Percentiles rank a stretch among this genome's conserved stretches.
These are phyloP conservation scores for Suhomyces sp. DNA, from an alignment of 805 yeast species.

Conservation along the genomic window DNA sequence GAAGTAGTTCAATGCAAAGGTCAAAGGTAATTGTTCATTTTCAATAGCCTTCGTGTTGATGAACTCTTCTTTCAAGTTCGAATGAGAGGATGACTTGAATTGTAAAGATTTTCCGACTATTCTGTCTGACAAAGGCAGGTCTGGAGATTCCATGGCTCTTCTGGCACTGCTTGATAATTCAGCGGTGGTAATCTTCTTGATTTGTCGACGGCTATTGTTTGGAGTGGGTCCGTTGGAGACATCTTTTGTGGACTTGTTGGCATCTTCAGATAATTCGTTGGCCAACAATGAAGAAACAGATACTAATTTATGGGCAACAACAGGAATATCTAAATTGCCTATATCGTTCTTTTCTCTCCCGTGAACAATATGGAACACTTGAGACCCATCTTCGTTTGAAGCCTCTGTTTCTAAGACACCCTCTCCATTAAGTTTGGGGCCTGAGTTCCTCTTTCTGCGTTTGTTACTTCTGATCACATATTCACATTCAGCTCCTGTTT, in stretches of 20 bases:
- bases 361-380: constrained; percentile 7
- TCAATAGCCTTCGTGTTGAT: constrained; percentile 34
- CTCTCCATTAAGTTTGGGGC: constrained; percentile 2
- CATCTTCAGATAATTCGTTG: constrained; percentile 10
- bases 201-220: constrained; percentile 2
- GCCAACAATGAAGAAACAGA: constrained; percentile 24
- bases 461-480: constrained; percentile 34
- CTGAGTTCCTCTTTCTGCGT: constrained; percentile 16
- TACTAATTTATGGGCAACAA: constrained; percentile 19
- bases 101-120: constrained; percentile 4
- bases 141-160: constrained; percentile 7
- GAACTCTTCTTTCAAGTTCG: constrained; percentile 29
- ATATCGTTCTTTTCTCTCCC: constrained; percentile 2
- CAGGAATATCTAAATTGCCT: constrained; percentile 3
- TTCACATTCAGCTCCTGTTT: constrained; percentile 36
- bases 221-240: neutral
- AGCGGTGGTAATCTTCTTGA: constrained; percentile 9
- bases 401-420: constrained; percentile 2
- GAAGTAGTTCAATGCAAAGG: constrained; percentile 35
- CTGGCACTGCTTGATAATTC: constrained; percentile 8
- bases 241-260: constrained; percentile 1
- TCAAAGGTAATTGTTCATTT: constrained; percentile 28
- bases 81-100: neutral
- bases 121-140: constrained; percentile 5
- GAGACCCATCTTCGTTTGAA: constrained; percentile 6